phyloP scores from a whole-genome alignment of 345 rosid genomes.

The Lenwebbia sp. region DNA sequence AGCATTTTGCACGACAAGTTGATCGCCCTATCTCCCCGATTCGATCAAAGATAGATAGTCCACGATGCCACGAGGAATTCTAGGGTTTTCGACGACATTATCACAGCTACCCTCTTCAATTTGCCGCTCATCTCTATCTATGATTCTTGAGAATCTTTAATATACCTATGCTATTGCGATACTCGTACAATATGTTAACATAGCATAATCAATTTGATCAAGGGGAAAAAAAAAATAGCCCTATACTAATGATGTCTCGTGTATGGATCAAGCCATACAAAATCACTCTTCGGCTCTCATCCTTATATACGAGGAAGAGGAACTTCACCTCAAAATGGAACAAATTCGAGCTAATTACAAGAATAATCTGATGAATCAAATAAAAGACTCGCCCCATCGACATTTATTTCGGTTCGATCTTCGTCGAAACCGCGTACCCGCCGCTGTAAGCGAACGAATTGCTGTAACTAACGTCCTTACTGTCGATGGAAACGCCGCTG shows the following conservation, averaged over 20 bases:
- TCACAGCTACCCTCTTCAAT: neutral
- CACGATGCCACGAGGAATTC: too few relatives aligned
- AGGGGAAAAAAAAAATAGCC: neutral
- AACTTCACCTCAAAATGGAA: neutral
- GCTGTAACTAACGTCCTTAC: neutral
- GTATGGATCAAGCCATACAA: neutral
- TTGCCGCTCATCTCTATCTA: neutral
- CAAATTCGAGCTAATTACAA: neutral
- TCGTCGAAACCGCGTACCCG: neutral
- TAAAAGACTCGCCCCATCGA: neutral
- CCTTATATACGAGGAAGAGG: neutral
- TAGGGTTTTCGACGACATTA: neutral
- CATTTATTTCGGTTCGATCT: constrained; percentile 4
- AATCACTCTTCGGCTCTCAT: neutral
- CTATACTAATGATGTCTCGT: neutral
- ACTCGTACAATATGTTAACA: neutral
- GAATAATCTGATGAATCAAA: neutral
- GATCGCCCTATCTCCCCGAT: too few relatives aligned
- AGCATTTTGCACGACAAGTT: neutral
- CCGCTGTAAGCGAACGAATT: constrained; percentile 3
- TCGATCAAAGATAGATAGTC: too few relatives aligned
- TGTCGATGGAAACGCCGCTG: neutral
- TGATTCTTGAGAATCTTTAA: neutral
- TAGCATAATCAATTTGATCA: neutral
- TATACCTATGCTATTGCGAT: neutral